Percentiles rank a stretch among this genome's conserved stretches.
phyloP scores from a whole-genome alignment of 345 rosid species.

The Citrus maxima region DNA sequence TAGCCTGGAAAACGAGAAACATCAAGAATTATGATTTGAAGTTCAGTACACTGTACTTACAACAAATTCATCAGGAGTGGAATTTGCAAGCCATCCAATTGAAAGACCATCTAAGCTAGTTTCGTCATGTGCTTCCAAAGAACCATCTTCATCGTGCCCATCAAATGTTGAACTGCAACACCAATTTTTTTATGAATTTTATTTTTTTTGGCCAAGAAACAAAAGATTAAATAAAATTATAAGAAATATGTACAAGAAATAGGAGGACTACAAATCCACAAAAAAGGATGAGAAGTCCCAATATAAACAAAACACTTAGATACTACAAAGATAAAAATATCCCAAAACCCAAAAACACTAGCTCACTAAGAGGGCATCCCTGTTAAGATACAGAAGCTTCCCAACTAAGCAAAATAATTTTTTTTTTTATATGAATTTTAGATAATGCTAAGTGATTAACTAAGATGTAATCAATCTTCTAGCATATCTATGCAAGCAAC shows the following conservation, averaged over 20 bases:
- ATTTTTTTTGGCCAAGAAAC: too few relatives aligned
- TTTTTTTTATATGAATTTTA: background rate
- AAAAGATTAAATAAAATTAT: too few relatives aligned
- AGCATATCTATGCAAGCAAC: background rate
- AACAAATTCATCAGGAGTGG: slow-evolving; percentile 91
- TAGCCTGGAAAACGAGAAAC: slow-evolving; percentile 22
- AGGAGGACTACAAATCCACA: too few relatives aligned
- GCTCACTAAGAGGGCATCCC: too few relatives aligned
- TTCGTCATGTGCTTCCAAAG: slow-evolving; percentile 59
- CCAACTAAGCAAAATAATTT: too few relatives aligned
- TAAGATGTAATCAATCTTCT: background rate
- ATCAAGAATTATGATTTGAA: slow-evolving; percentile 11
- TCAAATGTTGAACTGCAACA: slow-evolving; percentile 73
- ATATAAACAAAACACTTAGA: too few relatives aligned
- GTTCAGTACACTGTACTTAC: slow-evolving; percentile 40
- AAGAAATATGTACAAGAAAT: too few relatives aligned
- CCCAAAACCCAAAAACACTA: too few relatives aligned
- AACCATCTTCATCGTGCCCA: slow-evolving; percentile 78
- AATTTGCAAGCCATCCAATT: slow-evolving; percentile 67
- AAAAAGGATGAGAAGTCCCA: too few relatives aligned
- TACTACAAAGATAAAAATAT: too few relatives aligned
- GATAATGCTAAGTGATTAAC: slow-evolving; percentile 11
- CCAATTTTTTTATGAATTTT: background rate
- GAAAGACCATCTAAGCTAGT: slow-evolving; percentile 43
- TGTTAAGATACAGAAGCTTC: too few relatives aligned